Conservation (phyloP, 331 rosid genomes). For the Cucumis variabilis region DNA sequence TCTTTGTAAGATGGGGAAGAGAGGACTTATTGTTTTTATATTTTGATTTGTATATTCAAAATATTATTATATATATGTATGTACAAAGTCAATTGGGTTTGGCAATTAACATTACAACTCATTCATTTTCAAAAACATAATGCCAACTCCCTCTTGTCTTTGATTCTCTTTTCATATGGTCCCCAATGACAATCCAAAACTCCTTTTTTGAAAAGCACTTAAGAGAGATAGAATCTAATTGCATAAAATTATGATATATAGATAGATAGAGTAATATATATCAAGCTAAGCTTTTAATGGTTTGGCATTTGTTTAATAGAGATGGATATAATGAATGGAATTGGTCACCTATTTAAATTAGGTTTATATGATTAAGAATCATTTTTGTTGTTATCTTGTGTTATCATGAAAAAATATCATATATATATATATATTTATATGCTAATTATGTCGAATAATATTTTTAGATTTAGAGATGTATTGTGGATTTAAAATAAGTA, state of each 20-base stretch:
- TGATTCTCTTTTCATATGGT: constrained; percentile 19
- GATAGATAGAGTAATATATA: not conserved
- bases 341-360: not conserved
- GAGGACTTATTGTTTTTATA: not conserved
- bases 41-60: not conserved
- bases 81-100: constrained; percentile 16
- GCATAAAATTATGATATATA: not conserved
- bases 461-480: not conserved
- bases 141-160: constrained; percentile 9
- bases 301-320: not conserved
- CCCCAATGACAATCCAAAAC: constrained; percentile 8
- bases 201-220: not conserved
- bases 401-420: not conserved
- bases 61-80: not conserved
- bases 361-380: not conserved
- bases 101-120: constrained; percentile 18
- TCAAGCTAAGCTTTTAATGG: not conserved
- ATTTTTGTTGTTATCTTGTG: not conserved
- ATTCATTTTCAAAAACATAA: constrained; percentile 12
- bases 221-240: not conserved
- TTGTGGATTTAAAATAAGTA: not conserved
- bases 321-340: not conserved
- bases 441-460: not conserved
- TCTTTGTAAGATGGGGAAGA: not conserved
- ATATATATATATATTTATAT: not conserved